A percentile compares a stretch with the other conserved stretches of the same genome.
Evolutionary conservation across 225 moss, liverwort and hornwort genomes (phyloP).

Genomic region (Ulota crispa): DNA sequence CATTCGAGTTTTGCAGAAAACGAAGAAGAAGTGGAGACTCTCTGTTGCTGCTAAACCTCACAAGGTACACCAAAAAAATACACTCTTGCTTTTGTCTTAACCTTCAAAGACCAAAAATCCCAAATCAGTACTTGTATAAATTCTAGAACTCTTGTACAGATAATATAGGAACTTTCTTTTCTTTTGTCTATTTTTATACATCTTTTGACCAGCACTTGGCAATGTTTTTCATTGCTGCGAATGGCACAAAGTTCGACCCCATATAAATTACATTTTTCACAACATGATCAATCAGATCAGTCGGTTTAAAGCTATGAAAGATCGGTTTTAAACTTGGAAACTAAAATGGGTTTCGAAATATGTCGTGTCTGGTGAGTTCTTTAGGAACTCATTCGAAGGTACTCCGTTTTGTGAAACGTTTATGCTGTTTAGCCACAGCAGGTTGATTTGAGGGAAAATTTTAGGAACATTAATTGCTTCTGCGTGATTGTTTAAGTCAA

Average conservation of each 20-base stretch:
- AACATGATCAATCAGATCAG: not conserved
- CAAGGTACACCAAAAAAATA: constrained; percentile 41
- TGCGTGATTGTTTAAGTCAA: not conserved
- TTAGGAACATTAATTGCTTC: not conserved
- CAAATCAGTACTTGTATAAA: not conserved
- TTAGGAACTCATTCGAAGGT: not conserved
- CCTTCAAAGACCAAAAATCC: not conserved
- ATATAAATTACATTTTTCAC: not conserved
- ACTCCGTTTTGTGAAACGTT: not conserved
- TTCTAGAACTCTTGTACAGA: not conserved
- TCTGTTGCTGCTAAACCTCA: constrained; percentile 80
- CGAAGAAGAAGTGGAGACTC: constrained; percentile 69
- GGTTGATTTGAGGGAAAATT: not conserved
- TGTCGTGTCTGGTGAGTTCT: not conserved
- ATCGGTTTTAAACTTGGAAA: not conserved
- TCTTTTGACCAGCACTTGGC: not conserved
- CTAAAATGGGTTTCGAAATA: not conserved
- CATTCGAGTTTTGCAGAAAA: constrained; percentile 60
- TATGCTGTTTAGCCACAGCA: not conserved
- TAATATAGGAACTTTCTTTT: not conserved
- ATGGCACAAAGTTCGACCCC: not conserved
- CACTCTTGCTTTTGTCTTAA: not conserved
- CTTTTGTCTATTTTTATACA: not conserved
- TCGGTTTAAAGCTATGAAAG: not conserved
- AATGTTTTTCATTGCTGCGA: not conserved